phyloP scores from a whole-genome alignment of 1,284 basidiomycete genomes.

The Boletus sp. region DNA sequence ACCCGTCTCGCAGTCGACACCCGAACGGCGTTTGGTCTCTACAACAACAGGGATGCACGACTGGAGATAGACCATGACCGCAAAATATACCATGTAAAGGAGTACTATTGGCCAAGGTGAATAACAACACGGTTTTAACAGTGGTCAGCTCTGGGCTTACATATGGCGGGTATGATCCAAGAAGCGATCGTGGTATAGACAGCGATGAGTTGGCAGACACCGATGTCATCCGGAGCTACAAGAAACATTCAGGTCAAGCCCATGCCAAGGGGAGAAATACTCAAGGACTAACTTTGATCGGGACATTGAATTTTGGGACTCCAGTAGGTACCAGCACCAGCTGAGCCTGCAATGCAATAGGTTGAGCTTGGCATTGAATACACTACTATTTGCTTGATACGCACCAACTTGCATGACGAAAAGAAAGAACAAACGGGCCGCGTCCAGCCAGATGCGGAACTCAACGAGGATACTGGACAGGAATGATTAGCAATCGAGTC shows the following conservation, averaged over 20 bases:
- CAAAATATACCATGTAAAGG: conserved; percentile 37
- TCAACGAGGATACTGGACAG: conserved; percentile 44
- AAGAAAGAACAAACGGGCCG: conserved; percentile 48
- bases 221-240: conserved; percentile 40
- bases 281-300: conserved; percentile 34
- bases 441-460: conserved; percentile 57
- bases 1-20: conserved; percentile 22
- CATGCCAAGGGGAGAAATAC: background rate
- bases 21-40: conserved; percentile 3
- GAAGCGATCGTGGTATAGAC: conserved; percentile 48
- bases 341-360: conserved; percentile 38
- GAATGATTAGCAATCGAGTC: conserved; percentile 1
- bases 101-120: conserved; percentile 32
- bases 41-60: conserved; percentile 27
- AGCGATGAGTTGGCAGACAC: conserved; percentile 46
- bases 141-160: conserved; percentile 35
- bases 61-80: conserved; percentile 32
- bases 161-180: conserved; percentile 52
- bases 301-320: conserved; percentile 43
- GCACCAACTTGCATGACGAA: conserved; percentile 48
- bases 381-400: conserved; percentile 10
- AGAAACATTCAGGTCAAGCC: background rate
- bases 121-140: background rate
- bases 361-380: background rate
- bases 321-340: conserved; percentile 43